A percentile compares a stretch with the other conserved stretches of the same genome.
Conservation (phyloP, 805 yeast species). For the Grigorovia jiainica region DNA sequence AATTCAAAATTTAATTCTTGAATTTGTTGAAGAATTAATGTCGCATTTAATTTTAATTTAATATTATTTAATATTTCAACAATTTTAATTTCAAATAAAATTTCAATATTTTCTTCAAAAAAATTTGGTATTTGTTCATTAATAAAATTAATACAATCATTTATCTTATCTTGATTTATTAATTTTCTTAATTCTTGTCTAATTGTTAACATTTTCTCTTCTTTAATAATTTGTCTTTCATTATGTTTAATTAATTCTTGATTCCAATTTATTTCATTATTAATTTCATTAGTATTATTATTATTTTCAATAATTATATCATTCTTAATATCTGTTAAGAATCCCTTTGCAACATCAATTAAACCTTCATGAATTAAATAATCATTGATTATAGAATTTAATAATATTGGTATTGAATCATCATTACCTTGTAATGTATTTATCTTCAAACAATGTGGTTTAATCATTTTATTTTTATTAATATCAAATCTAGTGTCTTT, state of each 20-base stretch:
- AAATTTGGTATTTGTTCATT: constrained; percentile 21
- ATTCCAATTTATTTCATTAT: not conserved
- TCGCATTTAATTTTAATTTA: constrained; percentile 9
- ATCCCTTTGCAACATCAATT: constrained; percentile 43
- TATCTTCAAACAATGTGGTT: constrained; percentile 15
- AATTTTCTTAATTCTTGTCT: constrained; percentile 39
- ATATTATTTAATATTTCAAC: constrained; percentile 19
- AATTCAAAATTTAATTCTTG: constrained; percentile 20
- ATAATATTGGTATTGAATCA: constrained; percentile 21
- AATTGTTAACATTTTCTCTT: constrained; percentile 30
- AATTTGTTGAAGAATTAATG: constrained; percentile 13
- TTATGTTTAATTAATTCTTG: constrained; percentile 19
- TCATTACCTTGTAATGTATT: constrained; percentile 19
- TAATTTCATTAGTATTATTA: not conserved
- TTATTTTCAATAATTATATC: constrained; percentile 11
- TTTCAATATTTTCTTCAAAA: constrained; percentile 14
- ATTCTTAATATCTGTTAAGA: constrained; percentile 35
- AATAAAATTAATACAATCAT: constrained; percentile 33
- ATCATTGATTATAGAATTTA: constrained; percentile 26
- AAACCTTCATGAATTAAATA: constrained; percentile 55
- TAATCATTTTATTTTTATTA: constrained; percentile 7
- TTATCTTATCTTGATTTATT: constrained; percentile 38
- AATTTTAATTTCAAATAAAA: constrained; percentile 22
- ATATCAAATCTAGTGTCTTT: constrained; percentile 14
- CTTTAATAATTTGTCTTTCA: constrained; percentile 24